Percentiles rank a stretch among this genome's conserved stretches.
Conservation (phyloP, 129 eudicot genomes). For the Mikania micrantha region DNA sequence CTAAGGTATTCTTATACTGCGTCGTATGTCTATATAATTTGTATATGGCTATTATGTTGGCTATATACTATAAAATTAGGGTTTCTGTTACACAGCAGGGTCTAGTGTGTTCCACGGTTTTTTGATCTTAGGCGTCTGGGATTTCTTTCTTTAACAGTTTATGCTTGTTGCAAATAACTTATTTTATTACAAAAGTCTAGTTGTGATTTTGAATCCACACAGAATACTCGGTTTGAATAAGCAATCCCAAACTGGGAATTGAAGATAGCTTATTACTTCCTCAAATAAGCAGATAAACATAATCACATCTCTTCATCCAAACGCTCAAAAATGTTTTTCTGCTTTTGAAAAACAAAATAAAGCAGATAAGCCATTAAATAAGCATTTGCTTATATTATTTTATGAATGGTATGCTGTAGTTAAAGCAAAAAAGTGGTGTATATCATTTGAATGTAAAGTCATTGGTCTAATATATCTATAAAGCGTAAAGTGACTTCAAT, state of each 20-base stretch:
- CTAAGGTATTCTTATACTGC: conserved; percentile 46
- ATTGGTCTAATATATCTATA: background rate
- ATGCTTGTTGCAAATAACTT: background rate
- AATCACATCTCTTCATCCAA: background rate
- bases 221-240: background rate
- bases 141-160: background rate
- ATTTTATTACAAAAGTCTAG: background rate
- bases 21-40: background rate
- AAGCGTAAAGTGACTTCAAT: background rate
- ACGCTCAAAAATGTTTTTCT: background rate
- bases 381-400: background rate
- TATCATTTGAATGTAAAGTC: background rate
- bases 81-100: conserved; percentile 10
- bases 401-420: too few species aligned
- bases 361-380: background rate
- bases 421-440: too few species aligned
- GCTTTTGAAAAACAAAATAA: background rate
- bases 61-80: background rate
- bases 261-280: background rate
- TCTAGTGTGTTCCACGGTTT: background rate
- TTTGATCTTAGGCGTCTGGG: background rate
- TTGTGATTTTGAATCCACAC: background rate
- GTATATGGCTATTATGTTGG: background rate
- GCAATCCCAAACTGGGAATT: background rate
- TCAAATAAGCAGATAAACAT: background rate